Evolutionary conservation across 257 asterid genomes (phyloP).

Genomic region (Euphrasia confusa): DNA sequence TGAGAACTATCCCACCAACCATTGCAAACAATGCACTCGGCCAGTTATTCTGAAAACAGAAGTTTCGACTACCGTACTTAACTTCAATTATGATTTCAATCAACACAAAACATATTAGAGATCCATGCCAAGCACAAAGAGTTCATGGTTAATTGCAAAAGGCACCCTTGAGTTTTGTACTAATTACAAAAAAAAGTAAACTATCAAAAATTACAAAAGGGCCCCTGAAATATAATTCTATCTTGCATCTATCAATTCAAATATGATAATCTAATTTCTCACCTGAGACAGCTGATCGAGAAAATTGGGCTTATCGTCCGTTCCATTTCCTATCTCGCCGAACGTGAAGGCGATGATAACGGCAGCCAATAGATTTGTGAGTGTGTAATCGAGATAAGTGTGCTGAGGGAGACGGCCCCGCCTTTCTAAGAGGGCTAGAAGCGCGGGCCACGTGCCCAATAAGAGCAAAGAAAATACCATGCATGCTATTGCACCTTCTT

Average conservation of each 20-base stretch:
- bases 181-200: no score
- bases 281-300: slow-evolving; percentile 76
- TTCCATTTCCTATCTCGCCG: slow-evolving; percentile 64
- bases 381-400: slow-evolving; percentile 82
- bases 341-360: slow-evolving; percentile 78
- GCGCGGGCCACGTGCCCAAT: slow-evolving; percentile 98
- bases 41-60: slow-evolving; percentile 59
- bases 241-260: no score
- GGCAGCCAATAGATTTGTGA: slow-evolving; percentile 88
- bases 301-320: slow-evolving; percentile 61
- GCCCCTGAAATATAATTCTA: no score
- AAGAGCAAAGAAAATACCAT: slow-evolving; percentile 67
- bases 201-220: no score
- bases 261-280: not conserved
- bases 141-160: no score
- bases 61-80: no score
- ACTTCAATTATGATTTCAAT: no score
- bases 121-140: no score
- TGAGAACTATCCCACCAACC: slow-evolving; percentile 83
- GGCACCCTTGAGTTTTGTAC: no score
- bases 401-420: slow-evolving; percentile 97
- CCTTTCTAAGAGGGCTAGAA: slow-evolving; percentile 76
- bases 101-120: no score
- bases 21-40: slow-evolving; percentile 78
- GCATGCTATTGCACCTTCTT: slow-evolving; percentile 91